Evolutionary conservation across 148 eudicot species (phyloP), one percentile per base, ranked within the genome.

Genomic region (Silene conica): DNA sequence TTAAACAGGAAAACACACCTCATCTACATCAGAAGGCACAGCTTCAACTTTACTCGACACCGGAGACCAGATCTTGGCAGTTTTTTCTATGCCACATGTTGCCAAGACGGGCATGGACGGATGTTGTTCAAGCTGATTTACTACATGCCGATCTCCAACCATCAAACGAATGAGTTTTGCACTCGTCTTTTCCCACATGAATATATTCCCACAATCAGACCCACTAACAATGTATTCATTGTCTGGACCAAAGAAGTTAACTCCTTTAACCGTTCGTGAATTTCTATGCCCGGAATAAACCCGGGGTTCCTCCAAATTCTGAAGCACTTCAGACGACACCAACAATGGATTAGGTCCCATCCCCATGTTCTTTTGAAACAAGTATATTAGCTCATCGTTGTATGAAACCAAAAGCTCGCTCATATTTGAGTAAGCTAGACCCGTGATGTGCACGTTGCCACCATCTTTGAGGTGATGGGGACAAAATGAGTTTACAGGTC

Each of bases 121-220:
- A 84, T 92, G 95, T 20, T 88, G 80, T 79, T 86, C 95, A 63
- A 89, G 83, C 74, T 89, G 95, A 76, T 92, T 92, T 22, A 92
- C 88, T 54, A 89, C 78, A 58, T 74, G 81, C 43, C 83, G 69
- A 82, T 89, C 97, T 67, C 95, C 97, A n/a, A 79, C 84, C 90
- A 92, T 83, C 73, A 89, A 20, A 31, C 97, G 92, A 25, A 89
- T 83, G 38, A 92, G 90, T 77, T 86, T 71, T 15, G 85, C 82
- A 58, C 81, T 89, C 73, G 81, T 88, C 76, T 92, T 92, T 74
- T 80, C 90, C 97, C 97, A 92, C 26, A 89, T 86, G 72, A 88
- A 92, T 75, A 92, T 85, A 76, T 85, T 90, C 41, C 97, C 97
- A 74, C 97, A 92, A 66, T 92, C 95, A 3, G 97, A 92, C 23